phyloP scores from a whole-genome alignment of 2,329 filamentous ascomycete species.

The Colletotrichum sp. region DNA sequence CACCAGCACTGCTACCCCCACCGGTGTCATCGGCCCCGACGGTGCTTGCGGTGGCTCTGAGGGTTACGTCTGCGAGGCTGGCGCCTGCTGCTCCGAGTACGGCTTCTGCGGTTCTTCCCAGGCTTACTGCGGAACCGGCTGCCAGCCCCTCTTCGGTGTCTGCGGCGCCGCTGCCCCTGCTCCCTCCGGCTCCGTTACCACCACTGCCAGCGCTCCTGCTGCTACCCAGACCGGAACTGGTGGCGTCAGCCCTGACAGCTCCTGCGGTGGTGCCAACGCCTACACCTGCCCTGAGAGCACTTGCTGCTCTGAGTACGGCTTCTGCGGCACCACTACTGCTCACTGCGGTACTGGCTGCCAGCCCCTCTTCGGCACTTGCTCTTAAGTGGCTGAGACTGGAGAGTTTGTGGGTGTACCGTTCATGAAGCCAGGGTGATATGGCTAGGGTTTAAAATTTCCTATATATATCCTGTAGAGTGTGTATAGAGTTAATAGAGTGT shows the following conservation, averaged over 20 bases:
- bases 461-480: constrained; percentile 1
- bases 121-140: constrained; percentile 23
- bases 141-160: constrained; percentile 23
- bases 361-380: constrained; percentile 17
- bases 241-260: constrained; percentile 12
- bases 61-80: constrained; percentile 18
- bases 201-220: constrained; percentile 1
- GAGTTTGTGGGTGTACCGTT: too few relatives aligned
- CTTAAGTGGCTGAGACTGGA: background rate
- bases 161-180: constrained; percentile 15
- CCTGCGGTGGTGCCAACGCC: constrained; percentile 12
- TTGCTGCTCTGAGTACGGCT: constrained; percentile 26
- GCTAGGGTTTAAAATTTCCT: background rate
- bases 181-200: background rate
- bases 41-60: constrained; percentile 18
- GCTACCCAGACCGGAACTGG: constrained; percentile 3
- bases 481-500: constrained; percentile 1
- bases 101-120: constrained; percentile 24
- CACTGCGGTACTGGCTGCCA: constrained; percentile 24
- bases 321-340: constrained; percentile 22
- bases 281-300: constrained; percentile 2
- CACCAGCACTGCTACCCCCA: constrained; percentile 23
- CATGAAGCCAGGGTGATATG: background rate
- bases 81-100: constrained; percentile 23
- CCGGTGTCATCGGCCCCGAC: constrained; percentile 15